phyloP scores from a whole-genome alignment of 2,329 filamentous ascomycete genomes.

The Beauveria medogensis region DNA sequence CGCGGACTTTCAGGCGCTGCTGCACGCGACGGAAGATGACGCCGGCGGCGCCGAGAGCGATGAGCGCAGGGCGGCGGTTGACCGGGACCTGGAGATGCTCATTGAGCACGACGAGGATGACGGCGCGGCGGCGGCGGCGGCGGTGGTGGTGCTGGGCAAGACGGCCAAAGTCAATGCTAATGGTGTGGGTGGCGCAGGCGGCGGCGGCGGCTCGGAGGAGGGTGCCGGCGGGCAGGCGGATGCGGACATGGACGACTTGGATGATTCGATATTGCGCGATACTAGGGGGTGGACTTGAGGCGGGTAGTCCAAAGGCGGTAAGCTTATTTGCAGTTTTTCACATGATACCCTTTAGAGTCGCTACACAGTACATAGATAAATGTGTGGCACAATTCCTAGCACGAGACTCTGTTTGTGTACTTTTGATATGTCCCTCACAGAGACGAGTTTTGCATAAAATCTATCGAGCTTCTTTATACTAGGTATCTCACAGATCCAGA shows the following conservation, averaged over 20 bases:
- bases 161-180: slow-evolving; percentile 12
- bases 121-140: slow-evolving; percentile 10
- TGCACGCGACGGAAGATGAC: slow-evolving; percentile 38
- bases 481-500: slow-evolving; percentile 30
- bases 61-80: slow-evolving; percentile 26
- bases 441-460: slow-evolving; percentile 2
- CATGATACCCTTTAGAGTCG: slow-evolving; percentile 2
- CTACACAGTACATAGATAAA: background rate
- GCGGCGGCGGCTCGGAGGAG: background rate
- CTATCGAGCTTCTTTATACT: slow-evolving; percentile 18
- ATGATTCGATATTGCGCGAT: background rate
- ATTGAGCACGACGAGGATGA: slow-evolving; percentile 40
- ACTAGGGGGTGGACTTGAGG: background rate
- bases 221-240: background rate
- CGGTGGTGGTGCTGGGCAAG: slow-evolving; percentile 2
- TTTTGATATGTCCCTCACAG: background rate
- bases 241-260: slow-evolving; percentile 10
- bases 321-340: background rate
- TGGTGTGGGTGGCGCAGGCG: slow-evolving; percentile 16
- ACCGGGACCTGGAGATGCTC: slow-evolving; percentile 44
- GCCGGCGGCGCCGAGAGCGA: slow-evolving; percentile 24
- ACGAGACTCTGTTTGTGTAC: background rate
- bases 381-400: background rate
- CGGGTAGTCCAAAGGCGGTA: background rate
- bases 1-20: slow-evolving; percentile 45